Percentiles rank a stretch among this genome's conserved stretches.
Evolutionary conservation across 176 grass and related monocot genomes (phyloP).

Genomic region (Paspalum vaginatum): DNA sequence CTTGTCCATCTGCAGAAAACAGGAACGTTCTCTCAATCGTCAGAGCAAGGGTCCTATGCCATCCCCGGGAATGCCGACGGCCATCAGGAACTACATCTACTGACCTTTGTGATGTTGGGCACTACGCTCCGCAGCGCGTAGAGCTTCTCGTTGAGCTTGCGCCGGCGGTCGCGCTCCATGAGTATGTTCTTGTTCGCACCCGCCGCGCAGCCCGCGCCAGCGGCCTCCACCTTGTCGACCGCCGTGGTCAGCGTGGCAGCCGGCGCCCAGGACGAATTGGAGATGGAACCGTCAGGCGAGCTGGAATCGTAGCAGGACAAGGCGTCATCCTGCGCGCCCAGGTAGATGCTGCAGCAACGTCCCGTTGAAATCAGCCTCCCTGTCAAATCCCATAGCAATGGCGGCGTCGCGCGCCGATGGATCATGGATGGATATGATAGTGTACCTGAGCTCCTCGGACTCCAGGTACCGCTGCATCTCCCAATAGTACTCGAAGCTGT

Average conservation of each 20-base stretch:
- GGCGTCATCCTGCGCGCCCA: slow-evolving; percentile 47
- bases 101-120: slow-evolving; percentile 83
- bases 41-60: not conserved
- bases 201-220: not conserved
- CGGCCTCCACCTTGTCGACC: not conserved
- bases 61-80: not conserved
- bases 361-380: not conserved
- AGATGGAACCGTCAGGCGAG: slow-evolving; percentile 61
- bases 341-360: slow-evolving; percentile 48
- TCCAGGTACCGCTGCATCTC: slow-evolving; percentile 69
- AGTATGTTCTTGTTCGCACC: slow-evolving; percentile 56
- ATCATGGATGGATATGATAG: no score
- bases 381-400: not conserved
- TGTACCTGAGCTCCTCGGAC: slow-evolving; percentile 70
- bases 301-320: slow-evolving; percentile 65
- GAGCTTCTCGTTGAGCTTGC: slow-evolving; percentile 81
- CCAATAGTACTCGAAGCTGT: slow-evolving; percentile 75
- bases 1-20: slow-evolving; percentile 84
- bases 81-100: no score
- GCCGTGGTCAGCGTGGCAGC: not conserved
- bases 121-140: slow-evolving; percentile 77
- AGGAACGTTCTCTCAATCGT: not conserved
- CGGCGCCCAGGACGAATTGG: slow-evolving; percentile 21
- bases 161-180: slow-evolving; percentile 72
- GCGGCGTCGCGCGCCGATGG: not conserved